Evolutionary conservation across 2,329 filamentous ascomycete species (phyloP).

Genomic region (Apiospora pterosperma): DNA sequence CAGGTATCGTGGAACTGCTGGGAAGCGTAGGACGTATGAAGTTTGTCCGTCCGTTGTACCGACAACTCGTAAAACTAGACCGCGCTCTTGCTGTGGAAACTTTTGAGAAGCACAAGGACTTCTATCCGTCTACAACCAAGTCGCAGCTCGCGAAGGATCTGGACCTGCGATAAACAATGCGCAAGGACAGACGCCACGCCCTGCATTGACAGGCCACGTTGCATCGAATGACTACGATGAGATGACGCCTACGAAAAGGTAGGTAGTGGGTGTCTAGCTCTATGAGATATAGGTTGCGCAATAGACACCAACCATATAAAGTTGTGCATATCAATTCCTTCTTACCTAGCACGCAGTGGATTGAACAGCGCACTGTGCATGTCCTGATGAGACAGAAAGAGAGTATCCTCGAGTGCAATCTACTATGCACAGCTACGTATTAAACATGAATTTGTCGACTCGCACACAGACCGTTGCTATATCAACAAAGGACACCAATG

Average conservation of each 20-base stretch:
- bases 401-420: neutral
- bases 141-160: conserved; percentile 85
- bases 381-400: neutral
- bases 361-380: neutral
- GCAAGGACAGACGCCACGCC: neutral
- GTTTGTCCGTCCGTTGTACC: conserved; percentile 85
- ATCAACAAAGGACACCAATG: neutral
- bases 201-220: neutral
- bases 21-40: conserved; percentile 92
- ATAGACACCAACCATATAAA: neutral
- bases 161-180: conserved; percentile 31
- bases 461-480: neutral
- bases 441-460: neutral
- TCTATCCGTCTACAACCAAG: conserved; percentile 93
- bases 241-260: neutral
- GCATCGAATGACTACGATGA: neutral
- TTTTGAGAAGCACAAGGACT: conserved; percentile 83
- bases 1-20: conserved; percentile 70
- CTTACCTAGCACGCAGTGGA: neutral
- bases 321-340: neutral
- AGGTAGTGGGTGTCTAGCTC: neutral
- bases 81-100: conserved; percentile 72
- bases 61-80: conserved; percentile 72
- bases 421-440: neutral
- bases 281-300: neutral